Evolutionary conservation across 2,329 filamentous ascomycete genomes (phyloP).

Genomic region (Penicillium sp.): DNA sequence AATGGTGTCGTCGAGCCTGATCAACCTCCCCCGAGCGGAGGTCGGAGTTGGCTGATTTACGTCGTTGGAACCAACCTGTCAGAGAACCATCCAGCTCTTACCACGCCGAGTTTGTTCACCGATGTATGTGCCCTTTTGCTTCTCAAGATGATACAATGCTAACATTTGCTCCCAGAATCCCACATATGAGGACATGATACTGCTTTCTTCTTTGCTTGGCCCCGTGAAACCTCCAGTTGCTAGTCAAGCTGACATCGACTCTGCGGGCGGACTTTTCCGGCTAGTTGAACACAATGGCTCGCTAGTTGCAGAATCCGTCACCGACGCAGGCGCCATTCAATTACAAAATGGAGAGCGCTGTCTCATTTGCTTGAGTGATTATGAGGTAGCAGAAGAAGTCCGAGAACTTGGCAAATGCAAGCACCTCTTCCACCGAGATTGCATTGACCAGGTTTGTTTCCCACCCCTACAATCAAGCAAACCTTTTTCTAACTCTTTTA

Average conservation of each 20-base stretch:
- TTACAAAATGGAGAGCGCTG: slow-evolving; percentile 52
- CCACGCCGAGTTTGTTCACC: slow-evolving; percentile 63
- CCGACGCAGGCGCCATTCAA: slow-evolving; percentile 34
- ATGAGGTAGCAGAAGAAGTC: slow-evolving; percentile 56
- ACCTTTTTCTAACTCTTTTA: slow-evolving; percentile 26
- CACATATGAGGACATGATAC: slow-evolving; percentile 67
- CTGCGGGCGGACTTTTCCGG: slow-evolving; percentile 56
- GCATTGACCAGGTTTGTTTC: slow-evolving; percentile 59
- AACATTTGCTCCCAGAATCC: slow-evolving; percentile 46
- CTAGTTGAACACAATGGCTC: slow-evolving; percentile 43
- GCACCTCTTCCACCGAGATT: slow-evolving; percentile 62
- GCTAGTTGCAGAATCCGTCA: slow-evolving; percentile 46
- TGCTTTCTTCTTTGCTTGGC: slow-evolving; percentile 60
- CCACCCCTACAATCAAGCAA: slow-evolving; percentile 3
- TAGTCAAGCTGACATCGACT: slow-evolving; percentile 57
- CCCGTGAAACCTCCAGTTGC: slow-evolving; percentile 65
- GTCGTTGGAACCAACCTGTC: slow-evolving; percentile 64
- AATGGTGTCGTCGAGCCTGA: slow-evolving; percentile 61
- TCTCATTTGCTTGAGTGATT: slow-evolving; percentile 61
- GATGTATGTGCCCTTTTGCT: slow-evolving; percentile 46
- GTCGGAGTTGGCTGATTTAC: slow-evolving; percentile 66
- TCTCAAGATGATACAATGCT: neutral
- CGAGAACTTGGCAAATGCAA: slow-evolving; percentile 58
- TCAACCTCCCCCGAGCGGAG: slow-evolving; percentile 44
- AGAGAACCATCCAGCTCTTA: slow-evolving; percentile 64